Evolutionary conservation across 345 rosid genomes (phyloP).

Genomic region (Syzygium jambos): DNA sequence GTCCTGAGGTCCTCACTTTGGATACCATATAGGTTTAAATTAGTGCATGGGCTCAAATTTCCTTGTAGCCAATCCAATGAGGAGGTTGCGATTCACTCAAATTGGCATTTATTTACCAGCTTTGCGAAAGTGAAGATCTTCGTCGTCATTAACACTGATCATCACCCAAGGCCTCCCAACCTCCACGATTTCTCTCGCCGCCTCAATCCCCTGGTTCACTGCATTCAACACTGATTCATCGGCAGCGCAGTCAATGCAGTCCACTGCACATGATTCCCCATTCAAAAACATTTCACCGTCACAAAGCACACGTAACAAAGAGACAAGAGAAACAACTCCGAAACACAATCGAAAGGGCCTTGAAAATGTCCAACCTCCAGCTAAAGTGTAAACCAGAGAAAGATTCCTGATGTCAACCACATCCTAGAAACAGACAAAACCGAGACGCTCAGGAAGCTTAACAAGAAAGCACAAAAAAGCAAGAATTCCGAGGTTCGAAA

Average conservation of each 20-base stretch:
- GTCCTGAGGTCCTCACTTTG: background rate
- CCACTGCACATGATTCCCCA: constrained; percentile 20
- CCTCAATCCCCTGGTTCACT: constrained; percentile 46
- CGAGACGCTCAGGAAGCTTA: background rate
- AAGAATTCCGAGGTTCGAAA: background rate
- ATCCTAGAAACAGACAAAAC: constrained; percentile 21
- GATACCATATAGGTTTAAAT: background rate
- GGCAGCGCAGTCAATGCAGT: constrained; percentile 65
- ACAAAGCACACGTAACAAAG: background rate
- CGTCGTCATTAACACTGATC: constrained; percentile 56
- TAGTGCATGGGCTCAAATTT: background rate
- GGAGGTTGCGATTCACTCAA: background rate
- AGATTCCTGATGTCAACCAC: constrained; percentile 52
- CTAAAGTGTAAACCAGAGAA: constrained; percentile 53
- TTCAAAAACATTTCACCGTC: background rate
- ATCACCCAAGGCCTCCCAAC: constrained; percentile 60
- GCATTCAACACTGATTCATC: constrained; percentile 53
- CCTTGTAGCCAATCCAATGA: background rate
- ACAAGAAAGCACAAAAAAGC: background rate
- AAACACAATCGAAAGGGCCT: background rate
- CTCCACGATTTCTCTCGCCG: constrained; percentile 29
- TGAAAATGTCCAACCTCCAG: constrained; percentile 32
- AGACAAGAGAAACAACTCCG: background rate
- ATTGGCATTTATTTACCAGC: constrained; percentile 25
- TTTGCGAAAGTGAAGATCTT: constrained; percentile 60